These are phyloP conservation scores for Butyriboletus loyo DNA, from an alignment of 768 basidiomycete species.

Conservation along the genomic window DNA sequence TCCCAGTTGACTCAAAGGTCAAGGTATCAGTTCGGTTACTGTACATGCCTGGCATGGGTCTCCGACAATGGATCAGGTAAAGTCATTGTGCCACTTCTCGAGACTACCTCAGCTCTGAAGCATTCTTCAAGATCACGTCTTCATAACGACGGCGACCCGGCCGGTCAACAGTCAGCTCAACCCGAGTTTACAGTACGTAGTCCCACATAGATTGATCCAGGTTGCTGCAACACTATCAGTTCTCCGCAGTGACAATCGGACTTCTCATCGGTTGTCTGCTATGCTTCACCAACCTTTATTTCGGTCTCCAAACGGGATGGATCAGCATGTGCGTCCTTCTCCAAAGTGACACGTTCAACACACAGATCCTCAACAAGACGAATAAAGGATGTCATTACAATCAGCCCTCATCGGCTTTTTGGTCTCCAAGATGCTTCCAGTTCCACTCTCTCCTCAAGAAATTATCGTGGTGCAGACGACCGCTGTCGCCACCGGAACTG, in stretches of 20 bases:
- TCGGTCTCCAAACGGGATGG: conserved; percentile 88
- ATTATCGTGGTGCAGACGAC: conserved; percentile 94
- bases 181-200: conserved; percentile 32
- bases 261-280: conserved; percentile 82
- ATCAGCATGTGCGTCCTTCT: conserved; percentile 66
- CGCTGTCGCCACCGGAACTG: conserved; percentile 87
- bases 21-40: too few species aligned
- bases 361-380: neutral
- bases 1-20: too few species aligned
- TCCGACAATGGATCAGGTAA: conserved; percentile 26
- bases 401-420: conserved; percentile 92
- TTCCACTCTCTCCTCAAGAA: conserved; percentile 83
- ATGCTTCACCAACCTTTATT: conserved; percentile 90
- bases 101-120: neutral
- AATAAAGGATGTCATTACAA: conserved; percentile 87
- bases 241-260: conserved; percentile 68
- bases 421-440: conserved; percentile 69
- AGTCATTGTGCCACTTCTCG: neutral
- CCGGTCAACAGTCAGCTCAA: conserved; percentile 2
- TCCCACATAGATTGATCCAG: neutral
- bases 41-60: conserved; percentile 9
- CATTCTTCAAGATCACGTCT: conserved; percentile 4
- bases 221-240: conserved; percentile 15
- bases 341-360: neutral
- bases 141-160: neutral